Percentiles rank a stretch among this genome's conserved stretches.
phyloP scores from a whole-genome alignment of 2,329 filamentous ascomycete species.

The Nothophoma quercina region DNA sequence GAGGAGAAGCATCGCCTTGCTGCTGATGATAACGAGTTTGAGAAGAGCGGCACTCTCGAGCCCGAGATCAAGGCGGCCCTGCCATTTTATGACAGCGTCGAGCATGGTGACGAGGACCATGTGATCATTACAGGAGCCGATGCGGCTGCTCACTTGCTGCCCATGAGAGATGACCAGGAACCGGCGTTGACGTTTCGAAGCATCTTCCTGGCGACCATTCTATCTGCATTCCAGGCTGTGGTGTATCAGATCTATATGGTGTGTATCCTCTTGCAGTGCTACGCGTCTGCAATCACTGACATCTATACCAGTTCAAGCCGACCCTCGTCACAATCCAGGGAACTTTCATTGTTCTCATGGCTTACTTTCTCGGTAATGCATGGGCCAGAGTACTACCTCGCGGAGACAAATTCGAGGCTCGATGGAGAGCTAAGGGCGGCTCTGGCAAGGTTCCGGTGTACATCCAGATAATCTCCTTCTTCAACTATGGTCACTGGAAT shows the following conservation, averaged over 20 bases:
- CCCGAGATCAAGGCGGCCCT: slow-evolving; percentile 21
- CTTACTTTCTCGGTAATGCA: slow-evolving; percentile 22
- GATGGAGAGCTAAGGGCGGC: slow-evolving; percentile 22
- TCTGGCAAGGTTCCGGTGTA: slow-evolving; percentile 17
- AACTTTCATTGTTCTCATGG: slow-evolving; percentile 26
- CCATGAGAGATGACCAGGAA: slow-evolving; percentile 21
- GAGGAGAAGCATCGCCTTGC: slow-evolving; percentile 22
- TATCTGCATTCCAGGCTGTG: slow-evolving; percentile 25
- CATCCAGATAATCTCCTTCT: slow-evolving; percentile 23
- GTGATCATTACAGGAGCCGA: slow-evolving; percentile 26
- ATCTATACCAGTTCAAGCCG: slow-evolving; percentile 20
- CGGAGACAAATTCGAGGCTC: slow-evolving; percentile 24
- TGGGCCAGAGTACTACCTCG: slow-evolving; percentile 23
- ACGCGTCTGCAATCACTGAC: neutral
- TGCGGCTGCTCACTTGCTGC: slow-evolving; percentile 23
- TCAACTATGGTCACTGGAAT: slow-evolving; percentile 23
- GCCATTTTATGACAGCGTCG: slow-evolving; percentile 11
- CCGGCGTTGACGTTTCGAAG: slow-evolving; percentile 21
- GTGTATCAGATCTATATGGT: slow-evolving; percentile 26
- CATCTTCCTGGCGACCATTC: slow-evolving; percentile 17
- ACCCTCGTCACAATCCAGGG: slow-evolving; percentile 24
- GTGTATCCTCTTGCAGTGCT: neutral
- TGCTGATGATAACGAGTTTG: slow-evolving; percentile 1
- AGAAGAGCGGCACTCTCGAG: slow-evolving; percentile 17
- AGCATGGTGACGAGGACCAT: slow-evolving; percentile 16